Evolutionary conservation across 2,329 filamentous ascomycete species (phyloP).

Genomic region (Fusarium sp.): DNA sequence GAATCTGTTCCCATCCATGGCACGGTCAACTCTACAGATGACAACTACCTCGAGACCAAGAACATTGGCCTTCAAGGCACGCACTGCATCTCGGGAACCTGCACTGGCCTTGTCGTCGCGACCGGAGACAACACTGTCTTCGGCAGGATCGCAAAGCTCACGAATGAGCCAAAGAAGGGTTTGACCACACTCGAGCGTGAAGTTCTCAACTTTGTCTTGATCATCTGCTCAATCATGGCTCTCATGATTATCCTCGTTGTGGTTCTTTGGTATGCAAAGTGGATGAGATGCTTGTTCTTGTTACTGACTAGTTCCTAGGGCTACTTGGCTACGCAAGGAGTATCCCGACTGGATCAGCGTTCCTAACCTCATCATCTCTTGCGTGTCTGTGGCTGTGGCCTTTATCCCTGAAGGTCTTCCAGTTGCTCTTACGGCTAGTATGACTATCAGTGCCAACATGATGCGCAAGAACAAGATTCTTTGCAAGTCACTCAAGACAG

Average conservation of each 20-base stretch:
- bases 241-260: slow-evolving; percentile 70
- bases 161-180: slow-evolving; percentile 71
- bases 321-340: slow-evolving; percentile 69
- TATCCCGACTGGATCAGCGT: slow-evolving; percentile 77
- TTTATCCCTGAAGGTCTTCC: slow-evolving; percentile 79
- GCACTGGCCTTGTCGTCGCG: slow-evolving; percentile 71
- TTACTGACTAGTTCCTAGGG: slow-evolving; percentile 54
- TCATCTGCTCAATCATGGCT: slow-evolving; percentile 73
- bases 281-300: neutral
- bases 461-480: slow-evolving; percentile 80
- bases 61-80: slow-evolving; percentile 82
- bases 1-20: slow-evolving; percentile 71
- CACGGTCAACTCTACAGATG: slow-evolving; percentile 70
- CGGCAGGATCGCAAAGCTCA: slow-evolving; percentile 75
- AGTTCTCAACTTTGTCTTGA: slow-evolving; percentile 73
- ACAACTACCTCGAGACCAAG: slow-evolving; percentile 78
- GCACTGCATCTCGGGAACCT: slow-evolving; percentile 74
- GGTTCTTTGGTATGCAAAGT: slow-evolving; percentile 65
- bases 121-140: slow-evolving; percentile 78
- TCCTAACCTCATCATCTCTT: slow-evolving; percentile 73
- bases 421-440: slow-evolving; percentile 71
- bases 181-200: slow-evolving; percentile 76
- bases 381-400: slow-evolving; percentile 74
- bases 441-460: slow-evolving; percentile 78
- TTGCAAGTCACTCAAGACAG: slow-evolving; percentile 81